Conservation (phyloP, 129 eudicot species). For the Escallonia herrerae region DNA sequence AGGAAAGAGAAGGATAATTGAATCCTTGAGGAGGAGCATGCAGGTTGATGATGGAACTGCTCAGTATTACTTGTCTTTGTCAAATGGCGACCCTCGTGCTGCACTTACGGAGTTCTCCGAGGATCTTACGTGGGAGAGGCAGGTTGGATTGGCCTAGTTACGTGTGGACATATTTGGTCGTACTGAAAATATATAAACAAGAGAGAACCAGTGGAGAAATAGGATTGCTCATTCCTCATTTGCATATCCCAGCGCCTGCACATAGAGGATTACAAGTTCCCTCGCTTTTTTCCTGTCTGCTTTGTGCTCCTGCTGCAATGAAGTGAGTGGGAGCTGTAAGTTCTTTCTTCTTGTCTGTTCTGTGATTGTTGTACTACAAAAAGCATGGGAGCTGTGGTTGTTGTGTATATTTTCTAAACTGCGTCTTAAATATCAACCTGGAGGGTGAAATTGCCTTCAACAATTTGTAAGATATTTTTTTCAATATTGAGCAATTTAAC, state of each 20-base stretch:
- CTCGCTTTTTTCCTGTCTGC: background rate
- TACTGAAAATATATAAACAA: too few species aligned
- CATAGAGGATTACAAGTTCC: background rate
- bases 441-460: too few species aligned
- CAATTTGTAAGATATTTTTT: too few species aligned
- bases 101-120: constrained; percentile 77
- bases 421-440: too few species aligned
- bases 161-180: background rate
- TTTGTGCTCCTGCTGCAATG: background rate
- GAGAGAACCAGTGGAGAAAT: too few species aligned
- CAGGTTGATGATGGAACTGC: constrained; percentile 97
- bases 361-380: too few species aligned
- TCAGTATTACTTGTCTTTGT: constrained; percentile 73
- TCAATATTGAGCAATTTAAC: too few species aligned
- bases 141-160: constrained; percentile 33
- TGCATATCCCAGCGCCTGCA: background rate
- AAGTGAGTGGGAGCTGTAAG: too few species aligned
- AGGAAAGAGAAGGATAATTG: constrained; percentile 63
- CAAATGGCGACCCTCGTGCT: constrained; percentile 92
- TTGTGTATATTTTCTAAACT: too few species aligned
- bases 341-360: too few species aligned
- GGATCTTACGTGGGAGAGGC: constrained; percentile 89
- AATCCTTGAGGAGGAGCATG: constrained; percentile 90
- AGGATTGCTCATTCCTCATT: too few species aligned
- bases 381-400: too few species aligned